These are phyloP conservation scores for Blastomyces silverae DNA, from an alignment of 2,329 filamentous ascomycete genomes.

Conservation along the genomic window DNA sequence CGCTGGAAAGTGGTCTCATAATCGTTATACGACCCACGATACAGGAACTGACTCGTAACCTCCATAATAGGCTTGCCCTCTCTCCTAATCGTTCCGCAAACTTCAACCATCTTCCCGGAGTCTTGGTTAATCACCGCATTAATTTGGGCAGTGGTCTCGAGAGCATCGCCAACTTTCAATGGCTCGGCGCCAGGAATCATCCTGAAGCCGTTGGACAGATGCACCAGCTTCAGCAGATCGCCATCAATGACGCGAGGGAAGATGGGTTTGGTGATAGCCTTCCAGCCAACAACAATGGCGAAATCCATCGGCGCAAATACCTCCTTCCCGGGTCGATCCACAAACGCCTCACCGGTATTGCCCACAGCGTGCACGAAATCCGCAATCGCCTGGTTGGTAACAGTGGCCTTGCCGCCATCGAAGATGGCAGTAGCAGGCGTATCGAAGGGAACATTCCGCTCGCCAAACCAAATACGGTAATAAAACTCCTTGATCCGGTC, in stretches of 20 bases:
- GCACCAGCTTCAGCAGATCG: constrained; percentile 89
- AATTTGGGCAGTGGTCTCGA: constrained; percentile 89
- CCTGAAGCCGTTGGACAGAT: constrained; percentile 94
- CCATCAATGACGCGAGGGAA: constrained; percentile 96
- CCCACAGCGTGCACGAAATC: constrained; percentile 99
- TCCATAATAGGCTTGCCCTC: constrained; percentile 88
- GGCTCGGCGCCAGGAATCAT: constrained; percentile 96
- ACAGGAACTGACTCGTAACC: constrained; percentile 96
- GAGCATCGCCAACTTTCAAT: constrained; percentile 87
- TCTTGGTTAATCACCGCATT: constrained; percentile 98
- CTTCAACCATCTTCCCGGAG: constrained; percentile 98
- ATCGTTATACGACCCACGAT: constrained; percentile 86
- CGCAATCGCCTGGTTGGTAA: constrained; percentile 88
- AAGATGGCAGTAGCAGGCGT: constrained; percentile 79
- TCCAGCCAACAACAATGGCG: constrained; percentile 96
- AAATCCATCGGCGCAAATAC: constrained; percentile 98
- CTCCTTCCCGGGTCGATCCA: constrained; percentile 88
- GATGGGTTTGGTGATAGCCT: constrained; percentile 98
- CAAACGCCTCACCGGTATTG: constrained; percentile 95
- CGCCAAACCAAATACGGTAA: constrained; percentile 94
- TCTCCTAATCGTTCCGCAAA: constrained; percentile 91
- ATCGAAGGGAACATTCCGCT: constrained; percentile 76
- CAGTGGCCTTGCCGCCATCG: constrained; percentile 77
- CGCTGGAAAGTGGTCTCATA: constrained; percentile 98
- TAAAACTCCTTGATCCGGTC: constrained; percentile 99